phyloP scores from a whole-genome alignment of 1,284 basidiomycete genomes.

The Leccinum pachyderme region DNA sequence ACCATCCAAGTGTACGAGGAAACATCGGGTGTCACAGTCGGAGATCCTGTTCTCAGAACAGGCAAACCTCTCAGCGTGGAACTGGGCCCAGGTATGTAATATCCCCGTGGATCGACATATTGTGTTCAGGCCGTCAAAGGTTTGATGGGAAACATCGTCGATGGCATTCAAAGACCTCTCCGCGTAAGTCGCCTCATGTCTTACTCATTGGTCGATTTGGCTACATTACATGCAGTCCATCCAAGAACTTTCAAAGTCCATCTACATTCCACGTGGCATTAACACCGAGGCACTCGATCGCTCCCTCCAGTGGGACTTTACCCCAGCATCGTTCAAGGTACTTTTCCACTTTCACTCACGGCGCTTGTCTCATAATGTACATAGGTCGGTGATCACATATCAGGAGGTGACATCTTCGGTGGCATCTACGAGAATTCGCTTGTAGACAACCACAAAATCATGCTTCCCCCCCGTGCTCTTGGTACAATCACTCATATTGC shows the following conservation, averaged over 20 bases:
- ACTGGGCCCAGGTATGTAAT: slow-evolving; percentile 81
- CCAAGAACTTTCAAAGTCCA: slow-evolving; percentile 94
- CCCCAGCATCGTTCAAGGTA: slow-evolving; percentile 79
- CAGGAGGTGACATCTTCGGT: slow-evolving; percentile 96
- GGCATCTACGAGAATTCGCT: slow-evolving; percentile 97
- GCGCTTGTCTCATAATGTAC: slow-evolving; percentile 16
- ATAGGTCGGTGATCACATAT: slow-evolving; percentile 93
- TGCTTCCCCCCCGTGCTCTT: slow-evolving; percentile 91
- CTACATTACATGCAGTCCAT: slow-evolving; percentile 64
- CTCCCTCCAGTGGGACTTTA: slow-evolving; percentile 93
- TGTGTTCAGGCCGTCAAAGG: slow-evolving; percentile 45
- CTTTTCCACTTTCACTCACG: slow-evolving; percentile 10
- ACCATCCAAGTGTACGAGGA: slow-evolving; percentile 99
- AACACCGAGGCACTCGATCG: slow-evolving; percentile 96
- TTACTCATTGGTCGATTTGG: slow-evolving; percentile 10
- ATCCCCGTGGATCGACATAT: not conserved
- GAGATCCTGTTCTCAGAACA: slow-evolving; percentile 95
- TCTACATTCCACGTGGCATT: slow-evolving; percentile 98
- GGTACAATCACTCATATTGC: slow-evolving; percentile 94
- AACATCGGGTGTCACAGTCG: slow-evolving; percentile 96
- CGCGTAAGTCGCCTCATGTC: slow-evolving; percentile 49
- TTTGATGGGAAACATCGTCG: slow-evolving; percentile 98
- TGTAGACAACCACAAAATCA: slow-evolving; percentile 95
- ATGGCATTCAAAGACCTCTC: slow-evolving; percentile 93
- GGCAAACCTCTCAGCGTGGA: slow-evolving; percentile 98